Percentiles rank a stretch among this genome's conserved stretches.
Evolutionary conservation across 2,329 filamentous ascomycete species (phyloP).

Genomic region (Helotiales sp.): DNA sequence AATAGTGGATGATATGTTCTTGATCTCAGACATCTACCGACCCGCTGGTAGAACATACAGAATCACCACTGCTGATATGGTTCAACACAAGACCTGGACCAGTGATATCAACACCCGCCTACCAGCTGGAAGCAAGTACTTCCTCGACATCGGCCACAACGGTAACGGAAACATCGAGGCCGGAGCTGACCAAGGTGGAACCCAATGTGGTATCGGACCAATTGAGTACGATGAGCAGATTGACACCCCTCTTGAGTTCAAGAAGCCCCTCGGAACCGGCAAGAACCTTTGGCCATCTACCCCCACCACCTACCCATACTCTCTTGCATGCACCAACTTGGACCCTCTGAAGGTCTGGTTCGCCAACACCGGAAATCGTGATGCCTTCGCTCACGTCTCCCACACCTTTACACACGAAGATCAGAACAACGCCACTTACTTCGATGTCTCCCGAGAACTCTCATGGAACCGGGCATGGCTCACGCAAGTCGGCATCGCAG

Average conservation of each 20-base stretch:
- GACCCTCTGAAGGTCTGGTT: conserved; percentile 62
- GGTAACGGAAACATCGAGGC: conserved; percentile 57
- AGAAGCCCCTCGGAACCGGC: conserved; percentile 56
- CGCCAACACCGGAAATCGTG: conserved; percentile 52
- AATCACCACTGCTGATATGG: conserved; percentile 53
- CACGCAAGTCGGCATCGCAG: conserved; percentile 55
- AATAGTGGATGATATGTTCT: conserved; percentile 64
- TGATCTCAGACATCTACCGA: conserved; percentile 55
- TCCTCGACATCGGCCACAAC: conserved; percentile 60
- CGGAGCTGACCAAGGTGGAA: conserved; percentile 14
- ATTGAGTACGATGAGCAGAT: conserved; percentile 53
- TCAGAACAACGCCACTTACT: conserved; percentile 64
- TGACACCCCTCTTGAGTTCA: conserved; percentile 52
- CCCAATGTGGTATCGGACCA: conserved; percentile 36
- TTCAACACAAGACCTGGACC: conserved; percentile 52
- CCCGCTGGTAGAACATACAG: conserved; percentile 56
- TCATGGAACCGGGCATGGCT: conserved; percentile 65
- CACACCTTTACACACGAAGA: conserved; percentile 67
- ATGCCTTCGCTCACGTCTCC: conserved; percentile 62
- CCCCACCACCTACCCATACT: conserved; percentile 36
- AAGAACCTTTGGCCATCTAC: conserved; percentile 53
- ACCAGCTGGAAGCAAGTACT: conserved; percentile 56
- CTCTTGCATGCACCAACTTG: conserved; percentile 50
- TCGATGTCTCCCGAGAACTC: conserved; percentile 61
- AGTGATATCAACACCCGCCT: conserved; percentile 51